Conservation (phyloP, 1,284 basidiomycete species). For the Lentinula novae-zelandiae region DNA sequence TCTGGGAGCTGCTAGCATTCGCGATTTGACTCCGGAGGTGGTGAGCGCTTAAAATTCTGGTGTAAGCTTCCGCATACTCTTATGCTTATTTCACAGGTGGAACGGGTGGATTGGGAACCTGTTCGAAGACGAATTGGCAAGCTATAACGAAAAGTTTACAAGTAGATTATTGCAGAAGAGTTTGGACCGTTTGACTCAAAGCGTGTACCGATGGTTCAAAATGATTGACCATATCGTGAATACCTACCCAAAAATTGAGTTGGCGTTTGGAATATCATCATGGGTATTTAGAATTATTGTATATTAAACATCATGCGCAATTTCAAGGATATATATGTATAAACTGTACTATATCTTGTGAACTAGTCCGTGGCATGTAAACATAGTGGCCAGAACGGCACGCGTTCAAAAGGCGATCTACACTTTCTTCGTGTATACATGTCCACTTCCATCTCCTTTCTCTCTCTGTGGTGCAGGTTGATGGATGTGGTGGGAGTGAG, state of each 20-base stretch:
- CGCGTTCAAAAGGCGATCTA: background rate
- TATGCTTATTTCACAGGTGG: slow-evolving; percentile 35
- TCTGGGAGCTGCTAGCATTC: slow-evolving; percentile 67
- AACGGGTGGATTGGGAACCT: slow-evolving; percentile 67
- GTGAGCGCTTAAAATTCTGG: slow-evolving; percentile 31
- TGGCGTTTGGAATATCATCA: too few species aligned
- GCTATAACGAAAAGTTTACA: background rate
- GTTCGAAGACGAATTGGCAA: background rate
- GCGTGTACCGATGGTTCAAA: too few species aligned
- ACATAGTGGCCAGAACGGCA: too few species aligned
- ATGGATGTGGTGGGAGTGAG: background rate
- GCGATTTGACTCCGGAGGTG: slow-evolving; percentile 78
- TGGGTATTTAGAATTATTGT: too few species aligned
- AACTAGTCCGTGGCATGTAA: too few species aligned
- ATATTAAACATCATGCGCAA: too few species aligned
- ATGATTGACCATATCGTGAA: too few species aligned
- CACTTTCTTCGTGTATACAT: slow-evolving; percentile 23
- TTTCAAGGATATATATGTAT: too few species aligned
- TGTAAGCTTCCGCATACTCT: background rate
- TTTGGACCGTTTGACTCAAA: too few species aligned
- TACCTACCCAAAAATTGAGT: too few species aligned
- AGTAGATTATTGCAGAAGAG: too few species aligned
- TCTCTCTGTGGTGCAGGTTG: slow-evolving; percentile 25
- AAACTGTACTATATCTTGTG: too few species aligned
- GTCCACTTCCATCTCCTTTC: slow-evolving; percentile 20